Base-by-base conservation (phyloP, 768 basidiomycete genomes). In the Dacryopinax spathularia region DNA sequence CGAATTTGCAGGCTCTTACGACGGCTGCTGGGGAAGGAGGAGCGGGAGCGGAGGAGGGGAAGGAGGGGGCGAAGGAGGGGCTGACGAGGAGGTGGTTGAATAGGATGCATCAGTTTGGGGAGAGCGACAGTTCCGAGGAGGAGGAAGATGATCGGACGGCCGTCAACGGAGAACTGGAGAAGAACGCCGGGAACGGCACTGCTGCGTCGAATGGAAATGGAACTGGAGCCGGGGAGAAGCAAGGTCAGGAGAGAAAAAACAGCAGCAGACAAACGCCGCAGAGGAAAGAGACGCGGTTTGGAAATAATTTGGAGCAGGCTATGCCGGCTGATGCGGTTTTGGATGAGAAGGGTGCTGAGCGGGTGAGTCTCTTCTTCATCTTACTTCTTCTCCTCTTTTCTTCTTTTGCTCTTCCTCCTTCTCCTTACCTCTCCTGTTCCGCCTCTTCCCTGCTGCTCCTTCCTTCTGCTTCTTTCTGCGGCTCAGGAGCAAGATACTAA, bases 301-400 rank as follows among this genome's bases (percentile, higher is more conserved):
- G 66, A 70, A 69, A 64, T 68, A 68, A 60, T 59, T 73, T 84
- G 61, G 91, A 91, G 73, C 91, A 92, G 72, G 86, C 80, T 69
- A 89, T 91, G 83, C 91, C 91, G 44, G 88, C 89, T 36, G 91
- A 92, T 75, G 91, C 91, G 16, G 86, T 91, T 62, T 74, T 93
- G 65, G 80, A 83, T 1, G 84, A 88, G 70, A 81, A 83, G 66
- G 81, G 81, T 60, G 89, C 87, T 34, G 83, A 85, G n/a, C 84
- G 87, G 76, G 87, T 87, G 59, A 65, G 78, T 72, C 18, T 27
- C 16, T 25, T 36, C 48, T 27, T n/a, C 61, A 15, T 65, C 43
- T 33, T 3, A 62, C 22, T 56, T 69, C 18, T 62, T 20, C 63
- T n/a, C 29, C 15, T 15, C 15, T 12, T 6, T 63, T 16, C 22